Evolutionary conservation across 108 stramenopile genomes (phyloP).

Genomic region (Mayamaea pseudoterrestris): DNA sequence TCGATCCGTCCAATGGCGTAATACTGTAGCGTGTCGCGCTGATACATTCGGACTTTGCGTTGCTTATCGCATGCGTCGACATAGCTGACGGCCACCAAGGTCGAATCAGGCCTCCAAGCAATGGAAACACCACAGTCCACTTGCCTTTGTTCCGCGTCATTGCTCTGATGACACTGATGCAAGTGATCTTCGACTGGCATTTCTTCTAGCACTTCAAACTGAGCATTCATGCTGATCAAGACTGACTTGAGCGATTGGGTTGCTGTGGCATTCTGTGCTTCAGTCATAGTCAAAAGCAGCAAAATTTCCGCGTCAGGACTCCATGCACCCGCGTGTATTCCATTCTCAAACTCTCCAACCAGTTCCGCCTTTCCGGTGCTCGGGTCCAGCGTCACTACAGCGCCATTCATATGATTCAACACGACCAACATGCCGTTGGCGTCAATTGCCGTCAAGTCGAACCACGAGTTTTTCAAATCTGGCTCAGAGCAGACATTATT

Average conservation of each 20-base stretch:
- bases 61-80: constrained; percentile 40
- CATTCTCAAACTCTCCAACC: constrained; percentile 77
- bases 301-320: constrained; percentile 78
- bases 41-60: constrained; percentile 55
- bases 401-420: constrained; percentile 29
- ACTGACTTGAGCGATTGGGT: constrained; percentile 25
- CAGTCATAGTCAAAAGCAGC: constrained; percentile 52
- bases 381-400: constrained; percentile 34
- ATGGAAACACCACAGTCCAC: constrained; percentile 32
- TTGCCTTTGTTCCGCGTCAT: not conserved
- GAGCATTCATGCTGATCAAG: constrained; percentile 72
- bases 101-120: constrained; percentile 68
- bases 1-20: constrained; percentile 61
- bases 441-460: constrained; percentile 23
- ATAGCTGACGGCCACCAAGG: constrained; percentile 50
- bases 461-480: no score
- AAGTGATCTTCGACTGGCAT: constrained; percentile 31
- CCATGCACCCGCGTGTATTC: constrained; percentile 59
- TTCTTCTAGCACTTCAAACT: constrained; percentile 72
- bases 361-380: constrained; percentile 46
- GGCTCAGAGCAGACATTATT: no score
- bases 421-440: constrained; percentile 22
- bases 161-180: not conserved
- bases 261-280: constrained; percentile 38
- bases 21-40: constrained; percentile 42